Base-by-base conservation (phyloP, 768 basidiomycete species). In the Fomitopsis pulvina region DNA sequence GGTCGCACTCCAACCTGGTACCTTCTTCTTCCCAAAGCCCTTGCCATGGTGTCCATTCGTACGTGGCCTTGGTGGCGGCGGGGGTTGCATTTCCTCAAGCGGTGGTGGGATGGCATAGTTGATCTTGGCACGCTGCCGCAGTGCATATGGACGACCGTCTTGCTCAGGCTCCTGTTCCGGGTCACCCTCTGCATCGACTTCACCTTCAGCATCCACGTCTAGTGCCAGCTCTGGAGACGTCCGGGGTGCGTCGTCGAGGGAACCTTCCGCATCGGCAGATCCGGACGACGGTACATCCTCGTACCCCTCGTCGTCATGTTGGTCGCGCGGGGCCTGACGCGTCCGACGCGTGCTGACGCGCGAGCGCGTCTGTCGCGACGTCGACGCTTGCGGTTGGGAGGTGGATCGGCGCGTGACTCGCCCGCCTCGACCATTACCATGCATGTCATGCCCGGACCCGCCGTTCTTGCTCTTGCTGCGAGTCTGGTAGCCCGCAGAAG, bases 31-130 rank as follows among this genome's bases (percentile, higher is more conserved):
- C 69, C 70, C 24, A 66, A 68, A 52, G 20, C 70, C 65, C 47
- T 71, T 70, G 39, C 61, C 55, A 16, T 50, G 51, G 27, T 53
- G 6, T 7, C 53, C 59, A 5, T 45, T 51, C 7, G 57, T 37
- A 24, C 60, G 57, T 9, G 57, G 59, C 52, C 70, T 73, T 26
- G 70, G 64, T 4, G 73, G 72, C 0, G 78, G 76, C 38, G 73
- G 73, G 1, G 63, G 59, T 21, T 56, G 67, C 63, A 86, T 68
- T 29, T 90, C 87, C 44, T 92, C 89, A 14, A 92, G 68, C 0
- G 88, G 85, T 0, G 89, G 88, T 1, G 85, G 87, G 20, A 90
- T 85, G 11, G 83, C 83, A 50, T 92, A 92, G 60, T 91, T 89
- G 57, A 92, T 80, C 52, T 77, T 75, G 40, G 60, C 61, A 45